Conservation (phyloP, 1,284 basidiomycete genomes). For the Leccinum huronense region DNA sequence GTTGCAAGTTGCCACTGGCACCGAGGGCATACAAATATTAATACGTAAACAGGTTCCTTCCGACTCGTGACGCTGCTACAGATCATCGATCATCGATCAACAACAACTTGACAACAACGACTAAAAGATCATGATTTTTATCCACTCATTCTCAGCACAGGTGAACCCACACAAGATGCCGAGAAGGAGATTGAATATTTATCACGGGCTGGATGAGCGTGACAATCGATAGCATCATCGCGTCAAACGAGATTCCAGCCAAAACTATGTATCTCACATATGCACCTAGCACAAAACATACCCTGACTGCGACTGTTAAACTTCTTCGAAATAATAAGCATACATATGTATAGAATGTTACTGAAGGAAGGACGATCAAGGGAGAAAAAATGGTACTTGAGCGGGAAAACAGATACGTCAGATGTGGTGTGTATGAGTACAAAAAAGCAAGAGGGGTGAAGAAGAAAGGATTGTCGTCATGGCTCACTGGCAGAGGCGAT, state of each 20-base stretch:
- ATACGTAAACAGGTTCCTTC: background rate
- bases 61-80: background rate
- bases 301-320: background rate
- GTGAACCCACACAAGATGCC: background rate
- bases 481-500: background rate
- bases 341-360: constrained; percentile 3
- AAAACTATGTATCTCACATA: background rate
- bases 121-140: background rate
- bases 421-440: constrained; percentile 17
- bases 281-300: background rate
- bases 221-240: no score
- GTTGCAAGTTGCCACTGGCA: background rate
- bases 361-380: background rate
- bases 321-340: background rate
- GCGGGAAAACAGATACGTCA: constrained; percentile 11
- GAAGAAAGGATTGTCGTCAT: constrained; percentile 6
- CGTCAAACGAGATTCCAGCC: no score
- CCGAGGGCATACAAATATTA: background rate
- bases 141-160: no score
- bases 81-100: background rate
- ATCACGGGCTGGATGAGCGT: no score
- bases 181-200: background rate
- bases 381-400: background rate
- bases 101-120: background rate
- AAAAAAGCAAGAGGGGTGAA: background rate